Evolutionary conservation across 129 eudicot species (phyloP), one percentile per base, ranked within the genome.

Genomic region (Mikania micrantha): DNA sequence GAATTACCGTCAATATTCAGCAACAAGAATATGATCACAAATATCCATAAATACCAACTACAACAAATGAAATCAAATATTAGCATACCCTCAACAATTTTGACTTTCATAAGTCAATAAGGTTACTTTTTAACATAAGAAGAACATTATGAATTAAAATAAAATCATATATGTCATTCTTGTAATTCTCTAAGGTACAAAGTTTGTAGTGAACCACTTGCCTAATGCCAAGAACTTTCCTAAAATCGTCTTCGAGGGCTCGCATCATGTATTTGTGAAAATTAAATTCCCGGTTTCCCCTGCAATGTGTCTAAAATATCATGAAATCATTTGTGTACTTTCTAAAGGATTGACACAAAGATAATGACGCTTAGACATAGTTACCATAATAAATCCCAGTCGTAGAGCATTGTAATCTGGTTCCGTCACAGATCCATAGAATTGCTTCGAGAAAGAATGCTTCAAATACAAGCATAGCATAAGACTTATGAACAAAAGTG

Each of bases 211-310:
- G 9, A 56, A 41, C 15, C 9, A 81, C 88, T 88, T 72, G 74
- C 98, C 98, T 93, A 61, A 93, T 88, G 65, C 98, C 98, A 36
- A 93, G 95, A 73, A 93, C 98, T 63, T 58, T 87, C 85, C 75
- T 88, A 73, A 87, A 88, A 71, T 93, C 98, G 29, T 86, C 98
- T 78, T 93, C 98, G 32, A 93, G 68, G 17, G 96, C 96, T 44
- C 98, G 92, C 16, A 86, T 87, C 98, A 93, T 93, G 83, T 93
- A 93, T 83, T 84, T 86, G 84, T 93, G 95, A 76, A 93, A 93
- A 77, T 93, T 82, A 69, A 93, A 88, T 74, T 84, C 84, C 10
- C 82, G 91, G 77, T 81, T 93, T 58, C 86, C 85, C 79, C 79
- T 84, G 88, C 96, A 88, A 89, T 93, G 98, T 17, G 92, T 86